Evolutionary conservation across 129 eudicot species (phyloP).

Genomic region (Flaveria robusta): DNA sequence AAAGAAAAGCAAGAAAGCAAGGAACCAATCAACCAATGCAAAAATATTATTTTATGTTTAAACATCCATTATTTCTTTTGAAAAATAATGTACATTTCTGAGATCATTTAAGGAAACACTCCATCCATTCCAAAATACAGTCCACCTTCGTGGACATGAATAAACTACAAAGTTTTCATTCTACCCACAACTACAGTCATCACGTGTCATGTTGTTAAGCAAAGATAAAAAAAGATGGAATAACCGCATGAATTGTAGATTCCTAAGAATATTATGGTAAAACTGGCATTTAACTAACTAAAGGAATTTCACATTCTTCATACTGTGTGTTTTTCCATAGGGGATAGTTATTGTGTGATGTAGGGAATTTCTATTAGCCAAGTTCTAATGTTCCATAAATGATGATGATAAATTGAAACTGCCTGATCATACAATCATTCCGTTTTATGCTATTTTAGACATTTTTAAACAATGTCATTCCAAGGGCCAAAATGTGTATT

Average conservation of each 20-base stretch:
- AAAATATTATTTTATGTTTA: background rate
- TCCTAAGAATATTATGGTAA: background rate
- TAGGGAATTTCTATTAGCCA: background rate
- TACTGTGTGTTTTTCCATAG: background rate
- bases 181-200: too few relatives aligned
- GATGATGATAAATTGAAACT: background rate
- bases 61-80: background rate
- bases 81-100: too few relatives aligned
- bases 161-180: too few relatives aligned
- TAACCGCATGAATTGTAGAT: background rate
- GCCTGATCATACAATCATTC: background rate
- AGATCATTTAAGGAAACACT: background rate
- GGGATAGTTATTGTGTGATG: background rate
- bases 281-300: background rate
- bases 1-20: background rate
- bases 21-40: background rate
- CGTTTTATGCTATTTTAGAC: background rate
- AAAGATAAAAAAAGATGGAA: background rate
- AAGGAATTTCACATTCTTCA: background rate
- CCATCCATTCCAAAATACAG: background rate
- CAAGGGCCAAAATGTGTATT: background rate
- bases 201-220: background rate
- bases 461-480: background rate
- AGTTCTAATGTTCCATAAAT: background rate
- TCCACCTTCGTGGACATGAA: too few relatives aligned